Percentiles rank a stretch among this genome's conserved stretches.
Evolutionary conservation across 73 alveolate species (phyloP).

Genomic region (Durusdinium trenchii): DNA sequence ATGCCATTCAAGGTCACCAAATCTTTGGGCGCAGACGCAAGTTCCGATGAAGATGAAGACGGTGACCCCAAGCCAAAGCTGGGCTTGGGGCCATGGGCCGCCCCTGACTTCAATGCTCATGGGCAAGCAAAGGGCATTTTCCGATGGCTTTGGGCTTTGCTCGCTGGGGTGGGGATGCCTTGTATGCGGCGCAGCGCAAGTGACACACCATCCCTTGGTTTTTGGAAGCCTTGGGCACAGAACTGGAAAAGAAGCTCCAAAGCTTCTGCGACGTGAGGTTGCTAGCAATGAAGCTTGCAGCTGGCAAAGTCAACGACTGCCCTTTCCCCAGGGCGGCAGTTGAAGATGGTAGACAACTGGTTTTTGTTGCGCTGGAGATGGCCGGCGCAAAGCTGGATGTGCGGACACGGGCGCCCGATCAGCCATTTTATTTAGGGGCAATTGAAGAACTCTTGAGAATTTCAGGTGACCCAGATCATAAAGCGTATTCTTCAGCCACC

Average conservation of each 20-base stretch:
- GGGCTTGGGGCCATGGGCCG: background rate
- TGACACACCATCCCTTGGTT: background rate
- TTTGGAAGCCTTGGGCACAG: background rate
- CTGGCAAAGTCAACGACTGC: too few relatives aligned
- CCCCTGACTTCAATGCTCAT: background rate
- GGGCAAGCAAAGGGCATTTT: background rate
- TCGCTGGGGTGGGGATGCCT: slow-evolving; percentile 4
- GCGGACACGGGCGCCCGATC: background rate
- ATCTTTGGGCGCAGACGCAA: too few relatives aligned
- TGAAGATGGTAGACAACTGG: background rate
- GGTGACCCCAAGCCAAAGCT: background rate
- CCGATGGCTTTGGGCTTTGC: slow-evolving; percentile 26
- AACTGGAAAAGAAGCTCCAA: too few relatives aligned
- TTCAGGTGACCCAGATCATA: background rate
- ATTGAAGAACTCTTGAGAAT: background rate
- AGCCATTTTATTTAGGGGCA: background rate
- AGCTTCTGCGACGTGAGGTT: too few relatives aligned
- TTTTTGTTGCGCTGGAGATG: background rate
- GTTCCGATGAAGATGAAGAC: background rate
- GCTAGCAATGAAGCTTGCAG: too few relatives aligned
- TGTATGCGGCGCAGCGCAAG: background rate
- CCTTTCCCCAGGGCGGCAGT: background rate
- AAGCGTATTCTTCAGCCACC: too few relatives aligned
- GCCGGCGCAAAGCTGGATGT: background rate
- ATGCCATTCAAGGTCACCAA: too few relatives aligned